phyloP scores from a whole-genome alignment of 2,329 filamentous ascomycete genomes.

The Calcarisporium arbuscula region DNA sequence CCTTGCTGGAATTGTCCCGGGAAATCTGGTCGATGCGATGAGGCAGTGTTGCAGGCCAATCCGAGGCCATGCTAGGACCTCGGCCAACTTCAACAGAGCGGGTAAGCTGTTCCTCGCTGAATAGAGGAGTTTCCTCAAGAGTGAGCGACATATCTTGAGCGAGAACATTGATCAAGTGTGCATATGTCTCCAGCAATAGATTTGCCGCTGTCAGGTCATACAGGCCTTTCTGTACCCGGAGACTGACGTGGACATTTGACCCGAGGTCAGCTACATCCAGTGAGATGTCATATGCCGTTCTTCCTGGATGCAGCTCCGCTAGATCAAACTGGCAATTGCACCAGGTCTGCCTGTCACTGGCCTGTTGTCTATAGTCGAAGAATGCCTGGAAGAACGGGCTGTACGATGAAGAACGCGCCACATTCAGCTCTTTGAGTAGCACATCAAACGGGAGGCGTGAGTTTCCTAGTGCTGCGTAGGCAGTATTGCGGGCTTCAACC shows the following conservation, averaged over 20 bases:
- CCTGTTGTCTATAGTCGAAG: constrained; percentile 23
- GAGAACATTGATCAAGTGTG: constrained; percentile 15
- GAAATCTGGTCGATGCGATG: constrained; percentile 30
- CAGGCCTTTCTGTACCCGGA: constrained; percentile 19
- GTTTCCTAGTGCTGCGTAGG: constrained; percentile 30
- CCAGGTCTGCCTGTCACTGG: constrained; percentile 13
- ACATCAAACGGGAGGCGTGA: constrained; percentile 43
- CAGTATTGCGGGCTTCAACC: constrained; percentile 14
- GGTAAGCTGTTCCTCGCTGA: constrained; percentile 3
- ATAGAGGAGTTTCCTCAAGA: constrained; percentile 4
- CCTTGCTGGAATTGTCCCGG: constrained; percentile 7
- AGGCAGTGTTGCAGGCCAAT: constrained; percentile 27
- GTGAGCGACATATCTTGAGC: constrained; percentile 9
- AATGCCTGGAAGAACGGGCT: constrained; percentile 44
- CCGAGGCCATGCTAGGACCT: constrained; percentile 11
- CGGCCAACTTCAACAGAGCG: constrained; percentile 4
- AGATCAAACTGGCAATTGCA: constrained; percentile 14
- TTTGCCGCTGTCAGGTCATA: constrained; percentile 17
- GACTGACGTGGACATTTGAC: constrained; percentile 4
- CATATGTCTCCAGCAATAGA: constrained; percentile 7
- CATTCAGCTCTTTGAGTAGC: constrained; percentile 35
- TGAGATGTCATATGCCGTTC: constrained; percentile 22
- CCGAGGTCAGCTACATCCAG: constrained; percentile 31
- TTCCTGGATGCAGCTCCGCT: constrained; percentile 9
- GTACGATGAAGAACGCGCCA: constrained; percentile 28